Evolutionary conservation across 2,329 filamentous ascomycete genomes (phyloP).

Genomic region (Paecilomyces formosus): DNA sequence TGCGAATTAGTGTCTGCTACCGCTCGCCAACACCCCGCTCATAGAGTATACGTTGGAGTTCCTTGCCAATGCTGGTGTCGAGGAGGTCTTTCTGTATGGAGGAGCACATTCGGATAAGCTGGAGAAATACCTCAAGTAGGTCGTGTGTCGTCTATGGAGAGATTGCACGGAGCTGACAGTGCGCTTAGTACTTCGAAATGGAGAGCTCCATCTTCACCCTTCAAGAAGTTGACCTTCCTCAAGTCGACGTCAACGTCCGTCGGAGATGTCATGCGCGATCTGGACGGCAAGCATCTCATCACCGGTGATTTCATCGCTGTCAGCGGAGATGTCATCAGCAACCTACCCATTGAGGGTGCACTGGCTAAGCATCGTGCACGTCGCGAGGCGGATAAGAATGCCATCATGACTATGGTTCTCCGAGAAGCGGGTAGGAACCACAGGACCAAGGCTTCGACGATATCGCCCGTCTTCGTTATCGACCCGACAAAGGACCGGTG

Average conservation of each 20-base stretch:
- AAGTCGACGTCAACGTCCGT: slow-evolving; percentile 80
- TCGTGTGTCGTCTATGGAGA: not conserved
- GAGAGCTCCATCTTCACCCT: slow-evolving; percentile 66
- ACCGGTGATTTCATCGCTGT: slow-evolving; percentile 87
- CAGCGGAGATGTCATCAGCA: slow-evolving; percentile 87
- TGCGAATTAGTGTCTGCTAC: slow-evolving; percentile 70
- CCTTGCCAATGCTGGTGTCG: slow-evolving; percentile 88
- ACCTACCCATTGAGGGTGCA: slow-evolving; percentile 73
- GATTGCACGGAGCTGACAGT: slow-evolving; percentile 9
- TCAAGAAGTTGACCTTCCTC: slow-evolving; percentile 74
- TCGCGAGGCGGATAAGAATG: slow-evolving; percentile 77
- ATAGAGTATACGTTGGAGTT: slow-evolving; percentile 98
- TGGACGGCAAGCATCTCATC: slow-evolving; percentile 79
- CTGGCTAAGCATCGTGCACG: slow-evolving; percentile 73
- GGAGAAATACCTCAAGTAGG: slow-evolving; percentile 70
- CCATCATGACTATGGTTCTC: slow-evolving; percentile 95
- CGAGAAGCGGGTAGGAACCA: slow-evolving; percentile 68
- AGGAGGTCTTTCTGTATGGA: slow-evolving; percentile 88
- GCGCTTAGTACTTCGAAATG: slow-evolving; percentile 59
- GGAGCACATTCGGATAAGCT: slow-evolving; percentile 80
- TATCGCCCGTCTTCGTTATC: slow-evolving; percentile 77
- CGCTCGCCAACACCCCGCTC: slow-evolving; percentile 84
- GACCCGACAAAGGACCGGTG: slow-evolving; percentile 74
- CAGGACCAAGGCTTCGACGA: slow-evolving; percentile 66
- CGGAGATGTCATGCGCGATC: slow-evolving; percentile 88